phyloP scores from a whole-genome alignment of 345 rosid genomes.

The Hibiscus syriacus region DNA sequence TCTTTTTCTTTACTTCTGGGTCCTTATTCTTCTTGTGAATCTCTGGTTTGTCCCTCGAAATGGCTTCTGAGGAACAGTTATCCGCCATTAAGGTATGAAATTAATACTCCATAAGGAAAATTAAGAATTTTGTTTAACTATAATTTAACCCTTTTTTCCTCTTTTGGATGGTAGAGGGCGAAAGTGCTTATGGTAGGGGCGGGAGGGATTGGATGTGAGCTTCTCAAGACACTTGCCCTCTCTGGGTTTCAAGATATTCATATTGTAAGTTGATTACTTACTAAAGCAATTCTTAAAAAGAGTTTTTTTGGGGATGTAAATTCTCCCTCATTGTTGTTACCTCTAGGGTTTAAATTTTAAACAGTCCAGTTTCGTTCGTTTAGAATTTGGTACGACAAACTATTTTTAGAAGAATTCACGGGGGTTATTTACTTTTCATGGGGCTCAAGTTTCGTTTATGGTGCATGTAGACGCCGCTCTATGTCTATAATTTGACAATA shows the following conservation, averaged over 20 bases:
- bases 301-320: not conserved
- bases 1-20: conserved; percentile 9
- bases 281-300: not conserved
- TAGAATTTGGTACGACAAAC: not conserved
- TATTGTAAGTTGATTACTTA: conserved; percentile 48
- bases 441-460: not conserved
- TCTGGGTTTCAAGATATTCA: conserved; percentile 89
- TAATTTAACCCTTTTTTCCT: not conserved
- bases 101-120: not conserved
- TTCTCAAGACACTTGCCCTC: conserved; percentile 91
- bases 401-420: not conserved
- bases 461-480: not conserved
- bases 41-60: conserved; percentile 8
- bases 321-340: not conserved
- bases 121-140: not conserved
- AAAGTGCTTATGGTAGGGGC: conserved; percentile 99
- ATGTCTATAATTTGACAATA: not conserved
- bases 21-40: conserved; percentile 10
- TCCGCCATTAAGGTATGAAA: conserved; percentile 51
- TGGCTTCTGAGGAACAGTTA: conserved; percentile 45
- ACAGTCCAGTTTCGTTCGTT: not conserved
- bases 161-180: conserved; percentile 47
- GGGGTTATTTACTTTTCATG: not conserved
- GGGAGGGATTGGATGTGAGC: conserved; percentile 98
- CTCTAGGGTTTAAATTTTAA: not conserved